Conservation (phyloP, 139 green algal genomes). For the Zygnema cylindricum region DNA sequence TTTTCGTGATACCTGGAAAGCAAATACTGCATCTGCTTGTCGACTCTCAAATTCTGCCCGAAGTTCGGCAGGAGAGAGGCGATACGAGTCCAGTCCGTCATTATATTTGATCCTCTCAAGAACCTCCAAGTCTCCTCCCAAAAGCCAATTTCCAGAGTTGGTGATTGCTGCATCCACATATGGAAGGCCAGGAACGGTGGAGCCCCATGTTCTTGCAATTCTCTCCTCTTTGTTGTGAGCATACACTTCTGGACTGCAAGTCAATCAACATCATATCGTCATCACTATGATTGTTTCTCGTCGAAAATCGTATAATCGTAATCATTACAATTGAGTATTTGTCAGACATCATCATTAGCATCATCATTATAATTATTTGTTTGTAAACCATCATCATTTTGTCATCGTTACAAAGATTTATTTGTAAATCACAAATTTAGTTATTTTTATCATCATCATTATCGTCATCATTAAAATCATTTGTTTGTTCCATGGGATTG, state of each 20-base stretch:
- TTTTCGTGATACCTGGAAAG: conserved; percentile 56
- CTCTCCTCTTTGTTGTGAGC: conserved; percentile 59
- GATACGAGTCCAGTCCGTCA: conserved; percentile 50
- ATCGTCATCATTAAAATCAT: too few species aligned
- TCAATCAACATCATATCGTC: neutral
- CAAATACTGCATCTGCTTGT: conserved; percentile 53
- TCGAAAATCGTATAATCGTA: too few species aligned
- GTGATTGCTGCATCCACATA: conserved; percentile 57
- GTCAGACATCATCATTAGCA: too few species aligned
- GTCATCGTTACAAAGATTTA: too few species aligned
- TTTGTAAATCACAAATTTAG: too few species aligned
- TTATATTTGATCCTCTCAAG: conserved; percentile 33
- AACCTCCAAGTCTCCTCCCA: conserved; percentile 54
- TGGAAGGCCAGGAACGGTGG: conserved; percentile 46
- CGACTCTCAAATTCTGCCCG: conserved; percentile 50
- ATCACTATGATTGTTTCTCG: neutral
- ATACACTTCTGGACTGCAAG: conserved; percentile 45
- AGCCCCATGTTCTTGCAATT: conserved; percentile 59
- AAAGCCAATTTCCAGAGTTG: conserved; percentile 48
- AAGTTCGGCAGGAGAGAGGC: conserved; percentile 54
- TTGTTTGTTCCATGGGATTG: too few species aligned
- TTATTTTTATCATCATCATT: too few species aligned
- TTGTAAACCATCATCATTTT: too few species aligned
- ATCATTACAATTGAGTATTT: too few species aligned
- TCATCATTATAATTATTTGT: too few species aligned